A percentile compares a stretch with the other conserved stretches of the same genome.
Evolutionary conservation across 805 yeast genomes (phyloP).

Genomic region (Candida awuae): DNA sequence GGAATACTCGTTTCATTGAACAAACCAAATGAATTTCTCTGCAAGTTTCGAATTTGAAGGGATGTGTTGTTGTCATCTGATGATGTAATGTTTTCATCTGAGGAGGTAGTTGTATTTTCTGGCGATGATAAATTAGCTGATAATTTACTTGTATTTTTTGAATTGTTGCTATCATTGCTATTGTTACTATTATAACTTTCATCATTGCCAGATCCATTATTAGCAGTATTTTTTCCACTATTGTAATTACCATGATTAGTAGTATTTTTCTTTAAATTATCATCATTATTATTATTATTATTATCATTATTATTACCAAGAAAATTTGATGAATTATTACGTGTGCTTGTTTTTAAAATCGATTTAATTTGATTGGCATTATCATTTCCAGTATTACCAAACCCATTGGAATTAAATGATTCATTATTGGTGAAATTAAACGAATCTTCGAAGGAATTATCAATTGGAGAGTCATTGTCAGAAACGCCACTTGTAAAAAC

Average conservation of each 20-base stretch:
- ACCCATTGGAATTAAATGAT: too few relatives aligned
- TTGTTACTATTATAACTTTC: not conserved
- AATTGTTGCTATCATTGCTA: not conserved
- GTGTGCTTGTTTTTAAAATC: too few relatives aligned
- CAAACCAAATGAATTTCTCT: slow-evolving; percentile 1
- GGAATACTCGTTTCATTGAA: slow-evolving; percentile 3
- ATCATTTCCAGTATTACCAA: too few relatives aligned
- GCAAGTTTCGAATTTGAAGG: slow-evolving; percentile 1
- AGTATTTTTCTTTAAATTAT: not conserved
- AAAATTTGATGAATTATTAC: too few relatives aligned
- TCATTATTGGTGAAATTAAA: too few relatives aligned
- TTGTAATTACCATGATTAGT: not conserved
- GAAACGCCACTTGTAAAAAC: too few relatives aligned
- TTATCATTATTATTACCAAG: not conserved
- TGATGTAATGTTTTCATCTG: not conserved
- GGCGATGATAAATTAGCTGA: not conserved
- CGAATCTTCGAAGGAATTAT: slow-evolving; percentile 4
- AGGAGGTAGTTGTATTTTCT: not conserved
- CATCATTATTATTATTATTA: not conserved
- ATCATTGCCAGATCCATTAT: not conserved
- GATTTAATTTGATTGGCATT: too few relatives aligned
- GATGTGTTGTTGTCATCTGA: slow-evolving; percentile 1
- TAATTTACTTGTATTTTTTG: not conserved
- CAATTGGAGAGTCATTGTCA: not conserved
- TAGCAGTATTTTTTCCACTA: not conserved